Base-by-base conservation (phyloP, 768 basidiomycete genomes). In the Tylopilus balloui region DNA sequence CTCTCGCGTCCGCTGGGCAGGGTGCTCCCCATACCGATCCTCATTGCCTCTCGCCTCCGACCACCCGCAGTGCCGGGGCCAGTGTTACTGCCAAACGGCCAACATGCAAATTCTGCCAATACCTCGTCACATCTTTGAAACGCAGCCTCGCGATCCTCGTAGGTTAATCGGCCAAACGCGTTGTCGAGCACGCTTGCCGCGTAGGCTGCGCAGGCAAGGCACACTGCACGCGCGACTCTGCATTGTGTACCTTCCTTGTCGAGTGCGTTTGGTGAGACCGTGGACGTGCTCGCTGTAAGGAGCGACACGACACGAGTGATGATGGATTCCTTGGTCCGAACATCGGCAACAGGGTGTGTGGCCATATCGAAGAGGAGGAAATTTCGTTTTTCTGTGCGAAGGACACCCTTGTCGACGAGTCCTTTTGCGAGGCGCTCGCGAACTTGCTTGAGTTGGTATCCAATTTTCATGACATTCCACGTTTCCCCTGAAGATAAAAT, bases 391-490 rank as follows among this genome's bases (percentile, higher is more conserved):
- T 98, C 96, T 14, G 95, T 99, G 43, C 96, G 87, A n/a, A 99
- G 81, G 32, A 99, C 84, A 59, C 95, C 96, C 70, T 99, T 99
- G 76, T 99, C 95, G 44, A 97, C 95, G 34, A 99, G 81, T 3
- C 95, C 83, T 67, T 99, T 99, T 13, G 94, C 93, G 34, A 99
- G 84, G 15, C 95, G 88, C 71, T 99, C 95, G 39, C 95, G 86
- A 34, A 98, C 95, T 71, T 97, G 95, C 69, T 97, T 97, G 40
- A 99, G 84, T 69, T 99, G 95, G 71, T 92, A 99, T 20, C 94
- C 94, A 47, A 99, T 98, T 72, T 98, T 98, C 86, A 97, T 92
- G 8, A 99, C 93, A 69, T 98, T 99, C 95, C 95, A 99, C 41
- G 95, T 98, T 73, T 99, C 95, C 47, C 95, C 94, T 97, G 15